phyloP scores from a whole-genome alignment of 2,329 filamentous ascomycete species.

The Apiospora saccharicola region DNA sequence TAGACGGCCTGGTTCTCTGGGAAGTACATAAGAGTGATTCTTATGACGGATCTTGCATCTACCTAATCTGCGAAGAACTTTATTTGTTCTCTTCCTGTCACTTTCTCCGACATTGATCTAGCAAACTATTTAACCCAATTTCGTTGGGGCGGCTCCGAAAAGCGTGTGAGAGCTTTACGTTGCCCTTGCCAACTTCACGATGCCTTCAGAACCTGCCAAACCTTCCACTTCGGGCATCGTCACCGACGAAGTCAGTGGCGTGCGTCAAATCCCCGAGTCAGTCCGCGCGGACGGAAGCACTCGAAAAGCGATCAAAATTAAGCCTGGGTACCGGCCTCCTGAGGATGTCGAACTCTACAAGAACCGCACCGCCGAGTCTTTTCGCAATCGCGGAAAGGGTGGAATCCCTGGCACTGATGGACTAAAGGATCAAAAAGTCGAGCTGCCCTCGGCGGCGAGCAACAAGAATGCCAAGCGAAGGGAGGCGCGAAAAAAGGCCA shows the following conservation, averaged over 20 bases:
- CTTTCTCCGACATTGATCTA: neutral
- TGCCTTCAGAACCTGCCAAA: slow-evolving; percentile 22
- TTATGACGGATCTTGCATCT: neutral
- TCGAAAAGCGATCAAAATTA: slow-evolving; percentile 93
- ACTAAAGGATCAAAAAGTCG: slow-evolving; percentile 55
- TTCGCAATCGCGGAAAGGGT: slow-evolving; percentile 75
- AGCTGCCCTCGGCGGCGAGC: slow-evolving; percentile 58
- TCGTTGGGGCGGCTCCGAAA: neutral
- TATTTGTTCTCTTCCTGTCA: no score
- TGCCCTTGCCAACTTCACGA: slow-evolving; percentile 10
- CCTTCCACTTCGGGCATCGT: slow-evolving; percentile 76
- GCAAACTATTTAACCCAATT: neutral
- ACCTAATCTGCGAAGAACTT: neutral
- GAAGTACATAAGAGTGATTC: slow-evolving; percentile 7
- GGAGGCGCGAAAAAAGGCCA: slow-evolving; percentile 64
- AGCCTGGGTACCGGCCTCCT: slow-evolving; percentile 90
- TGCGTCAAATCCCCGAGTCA: slow-evolving; percentile 89
- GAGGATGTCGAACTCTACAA: slow-evolving; percentile 98
- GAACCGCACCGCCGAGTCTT: slow-evolving; percentile 86
- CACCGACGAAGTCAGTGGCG: slow-evolving; percentile 76
- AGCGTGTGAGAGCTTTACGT: neutral
- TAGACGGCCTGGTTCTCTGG: neutral
- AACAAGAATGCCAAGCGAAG: slow-evolving; percentile 88
- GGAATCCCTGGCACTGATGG: slow-evolving; percentile 79
- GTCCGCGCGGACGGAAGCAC: slow-evolving; percentile 86